phyloP scores from a whole-genome alignment of 2,329 filamentous ascomycete genomes.

The Metarhizium album region DNA sequence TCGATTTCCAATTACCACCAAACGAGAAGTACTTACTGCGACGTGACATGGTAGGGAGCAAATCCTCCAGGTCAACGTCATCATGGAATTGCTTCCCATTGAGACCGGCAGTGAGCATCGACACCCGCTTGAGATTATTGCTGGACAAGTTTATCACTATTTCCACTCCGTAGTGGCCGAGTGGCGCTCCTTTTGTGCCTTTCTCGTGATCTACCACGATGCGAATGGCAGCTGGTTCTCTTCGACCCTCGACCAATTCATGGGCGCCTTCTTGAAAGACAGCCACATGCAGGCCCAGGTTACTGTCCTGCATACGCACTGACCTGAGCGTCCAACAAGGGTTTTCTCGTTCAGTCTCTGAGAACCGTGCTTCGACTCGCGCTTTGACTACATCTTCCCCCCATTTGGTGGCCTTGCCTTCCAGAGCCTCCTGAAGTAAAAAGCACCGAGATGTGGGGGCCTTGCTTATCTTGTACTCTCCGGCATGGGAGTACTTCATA shows the following conservation, averaged over 20 bases:
- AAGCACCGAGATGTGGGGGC: constrained; percentile 56
- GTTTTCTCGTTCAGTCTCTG: constrained; percentile 73
- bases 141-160: constrained; percentile 54
- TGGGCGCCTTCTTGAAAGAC: constrained; percentile 61
- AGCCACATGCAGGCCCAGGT: constrained; percentile 51
- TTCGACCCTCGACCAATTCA: constrained; percentile 51
- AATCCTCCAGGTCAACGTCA: constrained; percentile 59
- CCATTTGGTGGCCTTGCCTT: constrained; percentile 65
- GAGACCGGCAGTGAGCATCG: constrained; percentile 47
- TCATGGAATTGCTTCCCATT: constrained; percentile 65
- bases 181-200: constrained; percentile 54
- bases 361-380: constrained; percentile 72
- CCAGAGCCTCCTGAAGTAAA: constrained; percentile 62
- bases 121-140: constrained; percentile 39
- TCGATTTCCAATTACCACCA: neutral
- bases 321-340: constrained; percentile 71
- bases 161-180: constrained; percentile 60
- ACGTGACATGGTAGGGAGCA: constrained; percentile 64
- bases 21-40: constrained; percentile 43
- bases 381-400: constrained; percentile 82
- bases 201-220: constrained; percentile 62
- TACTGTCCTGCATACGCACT: constrained; percentile 49
- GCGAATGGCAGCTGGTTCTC: constrained; percentile 57
- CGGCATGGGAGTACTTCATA: constrained; percentile 43
- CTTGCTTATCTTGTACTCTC: constrained; percentile 29